Percentiles rank a stretch among this genome's conserved stretches.
phyloP scores from a whole-genome alignment of 345 rosid genomes.

The Arabidopsis arenosa region DNA sequence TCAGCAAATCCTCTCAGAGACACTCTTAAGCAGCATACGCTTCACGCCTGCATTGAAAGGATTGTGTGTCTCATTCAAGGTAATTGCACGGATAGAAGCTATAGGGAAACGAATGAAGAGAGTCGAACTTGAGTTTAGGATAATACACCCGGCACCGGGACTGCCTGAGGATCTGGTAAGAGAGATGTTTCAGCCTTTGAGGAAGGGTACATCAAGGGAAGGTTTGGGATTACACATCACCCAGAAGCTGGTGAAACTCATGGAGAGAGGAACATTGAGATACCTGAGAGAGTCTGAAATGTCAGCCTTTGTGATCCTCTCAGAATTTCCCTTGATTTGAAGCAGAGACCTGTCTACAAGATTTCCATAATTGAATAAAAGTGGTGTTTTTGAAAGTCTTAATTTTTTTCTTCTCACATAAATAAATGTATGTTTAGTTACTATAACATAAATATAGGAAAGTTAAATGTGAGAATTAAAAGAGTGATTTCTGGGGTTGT shows the following conservation, averaged over 20 bases:
- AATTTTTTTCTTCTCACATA: background rate
- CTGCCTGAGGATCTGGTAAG: conserved; percentile 68
- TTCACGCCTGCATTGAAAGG: conserved; percentile 66
- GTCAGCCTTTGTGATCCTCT: conserved; percentile 66
- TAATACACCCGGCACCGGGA: conserved; percentile 86
- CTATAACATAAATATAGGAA: conserved; percentile 20
- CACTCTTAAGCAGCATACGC: conserved; percentile 57
- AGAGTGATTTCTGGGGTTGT: too few species aligned
- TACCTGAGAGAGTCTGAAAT: conserved; percentile 75
- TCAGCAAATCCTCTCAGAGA: conserved; percentile 81
- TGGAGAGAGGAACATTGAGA: conserved; percentile 76
- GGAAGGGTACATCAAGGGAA: conserved; percentile 67
- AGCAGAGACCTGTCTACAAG: background rate
- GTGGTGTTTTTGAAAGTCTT: background rate
- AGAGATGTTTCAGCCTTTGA: conserved; percentile 68
- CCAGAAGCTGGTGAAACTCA: conserved; percentile 77
- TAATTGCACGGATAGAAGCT: conserved; percentile 54
- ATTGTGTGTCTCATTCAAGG: conserved; percentile 58
- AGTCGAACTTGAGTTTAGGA: conserved; percentile 77
- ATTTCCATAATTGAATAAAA: conserved; percentile 12
- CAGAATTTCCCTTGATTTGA: conserved; percentile 67
- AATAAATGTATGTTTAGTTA: conserved; percentile 21
- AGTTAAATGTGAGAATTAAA: too few species aligned
- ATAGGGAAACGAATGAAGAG: conserved; percentile 66
- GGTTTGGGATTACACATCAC: conserved; percentile 76